Evolutionary conservation across 495 filamentous ascomycete genomes (phyloP).

Genomic region (Penicillium simplicissimum): DNA sequence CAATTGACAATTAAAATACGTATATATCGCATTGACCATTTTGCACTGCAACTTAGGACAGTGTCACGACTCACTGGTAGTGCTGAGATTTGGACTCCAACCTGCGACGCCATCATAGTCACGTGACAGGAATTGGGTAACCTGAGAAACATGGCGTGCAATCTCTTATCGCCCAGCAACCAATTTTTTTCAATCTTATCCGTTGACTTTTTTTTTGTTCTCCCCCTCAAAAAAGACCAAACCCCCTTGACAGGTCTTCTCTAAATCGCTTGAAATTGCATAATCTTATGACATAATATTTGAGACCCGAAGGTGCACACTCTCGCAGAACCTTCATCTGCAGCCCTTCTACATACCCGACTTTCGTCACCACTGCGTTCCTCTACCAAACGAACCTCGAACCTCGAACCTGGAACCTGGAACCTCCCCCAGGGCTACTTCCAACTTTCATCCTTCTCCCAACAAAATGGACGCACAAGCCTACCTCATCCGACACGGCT

Average conservation of each 20-base stretch:
- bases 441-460: background rate
- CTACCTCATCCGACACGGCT: slow-evolving; percentile 74
- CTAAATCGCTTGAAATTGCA: background rate
- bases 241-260: background rate
- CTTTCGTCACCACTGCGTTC: background rate
- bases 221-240: background rate
- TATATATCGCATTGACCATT: background rate
- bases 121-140: background rate
- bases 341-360: background rate
- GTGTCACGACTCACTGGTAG: too few species aligned
- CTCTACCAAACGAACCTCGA: background rate
- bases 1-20: background rate
- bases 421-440: too few species aligned
- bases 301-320: background rate
- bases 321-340: background rate
- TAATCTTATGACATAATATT: background rate
- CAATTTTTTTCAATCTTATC: slow-evolving; percentile 20
- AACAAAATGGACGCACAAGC: slow-evolving; percentile 63
- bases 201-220: slow-evolving; percentile 2
- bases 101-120: background rate
- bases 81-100: too few species aligned
- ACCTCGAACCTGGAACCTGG: too few species aligned
- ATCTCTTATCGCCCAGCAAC: slow-evolving; percentile 18
- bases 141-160: background rate
- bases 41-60: too few species aligned